These are phyloP conservation scores for Poa annua DNA, from an alignment of 176 grass and related monocot species.

Conservation along the genomic window DNA sequence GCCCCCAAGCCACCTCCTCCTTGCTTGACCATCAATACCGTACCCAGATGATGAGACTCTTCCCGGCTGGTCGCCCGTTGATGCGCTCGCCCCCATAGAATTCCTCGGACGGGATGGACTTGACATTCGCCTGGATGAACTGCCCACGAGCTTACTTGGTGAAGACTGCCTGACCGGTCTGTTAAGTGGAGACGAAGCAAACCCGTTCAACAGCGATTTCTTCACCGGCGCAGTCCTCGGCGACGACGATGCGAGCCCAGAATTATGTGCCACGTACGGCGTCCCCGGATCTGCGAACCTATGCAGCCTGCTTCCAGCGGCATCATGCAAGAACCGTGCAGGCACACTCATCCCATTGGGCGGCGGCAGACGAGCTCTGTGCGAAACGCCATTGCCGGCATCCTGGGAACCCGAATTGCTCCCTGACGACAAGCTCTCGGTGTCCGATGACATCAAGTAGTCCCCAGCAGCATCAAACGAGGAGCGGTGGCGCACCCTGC, in stretches of 20 bases:
- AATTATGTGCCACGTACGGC: conserved; percentile 39
- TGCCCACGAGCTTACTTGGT: conserved; percentile 52
- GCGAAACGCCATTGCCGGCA: conserved; percentile 41
- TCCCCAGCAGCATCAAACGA: conserved; percentile 62
- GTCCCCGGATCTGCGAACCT: conserved; percentile 55
- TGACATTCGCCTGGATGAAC: conserved; percentile 56
- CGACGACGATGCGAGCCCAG: conserved; percentile 47
- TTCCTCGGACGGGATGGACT: conserved; percentile 67
- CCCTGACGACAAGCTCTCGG: conserved; percentile 83
- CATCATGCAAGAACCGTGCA: conserved; percentile 67
- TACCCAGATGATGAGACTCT: conserved; percentile 61
- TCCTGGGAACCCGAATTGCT: conserved; percentile 78
- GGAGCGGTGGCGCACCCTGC: conserved; percentile 24
- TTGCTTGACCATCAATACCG: conserved; percentile 54
- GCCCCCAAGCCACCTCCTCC: conserved; percentile 71
- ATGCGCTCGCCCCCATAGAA: conserved; percentile 8
- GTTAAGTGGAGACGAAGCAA: conserved; percentile 54
- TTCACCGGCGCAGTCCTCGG: conserved; percentile 58
- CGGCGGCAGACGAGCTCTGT: conserved; percentile 32
- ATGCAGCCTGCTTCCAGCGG: conserved; percentile 47
- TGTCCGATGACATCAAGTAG: conserved; percentile 72
- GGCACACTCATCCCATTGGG: conserved; percentile 62
- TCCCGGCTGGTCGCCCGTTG: conserved; percentile 43
- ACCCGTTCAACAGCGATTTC: conserved; percentile 60
- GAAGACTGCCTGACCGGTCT: conserved; percentile 57